Percentiles rank a stretch among this genome's conserved stretches.
phyloP scores from a whole-genome alignment of 2,329 filamentous ascomycete species.

The Grosmannia serpens region DNA sequence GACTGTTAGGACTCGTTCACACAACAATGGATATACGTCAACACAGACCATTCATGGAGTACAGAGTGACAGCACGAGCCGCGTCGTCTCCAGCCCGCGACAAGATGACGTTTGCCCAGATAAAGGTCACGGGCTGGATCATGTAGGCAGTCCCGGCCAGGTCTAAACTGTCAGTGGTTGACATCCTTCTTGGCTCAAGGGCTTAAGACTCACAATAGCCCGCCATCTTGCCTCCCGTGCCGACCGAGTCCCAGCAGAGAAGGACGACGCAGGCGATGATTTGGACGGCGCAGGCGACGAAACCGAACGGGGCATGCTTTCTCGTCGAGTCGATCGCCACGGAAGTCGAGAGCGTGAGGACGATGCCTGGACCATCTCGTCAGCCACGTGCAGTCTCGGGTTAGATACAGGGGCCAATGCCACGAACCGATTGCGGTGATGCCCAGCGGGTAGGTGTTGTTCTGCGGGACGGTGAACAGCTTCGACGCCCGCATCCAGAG shows the following conservation, averaged over 20 bases:
- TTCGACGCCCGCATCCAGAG: conserved; percentile 35
- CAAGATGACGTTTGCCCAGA: background rate
- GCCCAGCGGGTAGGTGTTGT: conserved; percentile 45
- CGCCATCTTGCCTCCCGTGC: background rate
- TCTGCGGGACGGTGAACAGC: conserved; percentile 33
- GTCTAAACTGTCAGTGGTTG: background rate
- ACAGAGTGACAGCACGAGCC: background rate
- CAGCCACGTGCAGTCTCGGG: background rate
- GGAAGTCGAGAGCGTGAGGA: background rate
- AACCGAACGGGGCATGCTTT: background rate
- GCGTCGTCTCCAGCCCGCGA: background rate
- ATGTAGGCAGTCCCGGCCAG: background rate
- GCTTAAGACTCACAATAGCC: background rate
- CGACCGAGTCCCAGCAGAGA: background rate
- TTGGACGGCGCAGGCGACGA: background rate
- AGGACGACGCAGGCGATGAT: background rate
- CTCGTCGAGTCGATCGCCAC: background rate
- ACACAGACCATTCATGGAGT: background rate
- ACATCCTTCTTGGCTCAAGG: background rate
- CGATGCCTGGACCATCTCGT: background rate
- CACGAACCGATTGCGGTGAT: conserved; percentile 37
- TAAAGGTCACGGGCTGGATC: background rate
- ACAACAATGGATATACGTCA: background rate
- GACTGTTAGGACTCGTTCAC: background rate
- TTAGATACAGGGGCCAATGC: background rate